phyloP scores from a whole-genome alignment of 345 rosid genomes.

The Hibiscus tridactylites region DNA sequence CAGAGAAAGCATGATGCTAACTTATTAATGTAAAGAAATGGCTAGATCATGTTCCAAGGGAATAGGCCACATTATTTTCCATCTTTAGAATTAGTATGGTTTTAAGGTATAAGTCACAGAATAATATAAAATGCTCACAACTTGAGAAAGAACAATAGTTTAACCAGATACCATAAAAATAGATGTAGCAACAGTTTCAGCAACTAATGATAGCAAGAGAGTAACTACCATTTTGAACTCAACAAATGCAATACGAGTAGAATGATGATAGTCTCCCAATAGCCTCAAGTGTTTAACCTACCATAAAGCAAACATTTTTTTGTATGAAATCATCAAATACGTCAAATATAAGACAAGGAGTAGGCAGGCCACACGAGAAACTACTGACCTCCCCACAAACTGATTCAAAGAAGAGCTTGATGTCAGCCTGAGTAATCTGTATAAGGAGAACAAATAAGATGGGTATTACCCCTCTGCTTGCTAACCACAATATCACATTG shows the following conservation, averaged over 20 bases:
- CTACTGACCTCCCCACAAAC: slow-evolving; percentile 79
- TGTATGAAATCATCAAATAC: neutral
- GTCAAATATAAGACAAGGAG: neutral
- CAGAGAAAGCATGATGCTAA: neutral
- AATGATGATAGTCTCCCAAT: slow-evolving; percentile 85
- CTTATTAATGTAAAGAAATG: neutral
- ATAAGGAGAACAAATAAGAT: slow-evolving; percentile 17
- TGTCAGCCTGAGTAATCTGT: slow-evolving; percentile 79
- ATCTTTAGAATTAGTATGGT: neutral
- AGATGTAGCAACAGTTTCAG: too few relatives aligned
- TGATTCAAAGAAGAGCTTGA: slow-evolving; percentile 76
- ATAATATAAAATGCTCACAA: neutral
- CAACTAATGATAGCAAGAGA: slow-evolving; percentile 11
- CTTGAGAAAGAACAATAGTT: neutral
- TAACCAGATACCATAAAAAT: neutral
- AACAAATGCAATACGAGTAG: slow-evolving; percentile 92
- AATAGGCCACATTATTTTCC: neutral
- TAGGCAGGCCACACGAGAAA: slow-evolving; percentile 1
- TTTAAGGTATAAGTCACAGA: neutral
- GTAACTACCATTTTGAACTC: slow-evolving; percentile 68
- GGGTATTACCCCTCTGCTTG: neutral
- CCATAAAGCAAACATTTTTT: neutral
- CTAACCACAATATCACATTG: neutral
- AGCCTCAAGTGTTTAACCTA: slow-evolving; percentile 93
- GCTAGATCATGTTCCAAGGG: neutral